These are phyloP conservation scores for Triticum aestivum DNA, from an alignment of 176 grass and related monocot species.

Conservation along the genomic window DNA sequence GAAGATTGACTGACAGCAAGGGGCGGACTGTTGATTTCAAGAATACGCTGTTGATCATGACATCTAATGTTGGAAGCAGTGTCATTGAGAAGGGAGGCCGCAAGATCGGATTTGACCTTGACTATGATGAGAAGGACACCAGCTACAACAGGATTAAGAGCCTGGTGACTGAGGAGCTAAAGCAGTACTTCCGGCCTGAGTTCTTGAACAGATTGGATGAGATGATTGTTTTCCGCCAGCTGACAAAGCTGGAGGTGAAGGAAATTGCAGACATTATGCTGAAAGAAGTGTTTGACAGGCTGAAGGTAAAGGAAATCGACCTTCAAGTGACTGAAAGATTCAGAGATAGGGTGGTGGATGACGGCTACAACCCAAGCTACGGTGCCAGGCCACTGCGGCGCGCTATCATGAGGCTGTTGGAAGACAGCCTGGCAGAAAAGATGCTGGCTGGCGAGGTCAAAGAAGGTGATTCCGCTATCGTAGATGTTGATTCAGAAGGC, in stretches of 20 bases:
- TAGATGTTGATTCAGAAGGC: slow-evolving; percentile 12
- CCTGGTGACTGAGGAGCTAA: slow-evolving; percentile 89
- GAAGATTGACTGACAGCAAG: slow-evolving; percentile 92
- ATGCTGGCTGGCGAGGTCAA: slow-evolving; percentile 88
- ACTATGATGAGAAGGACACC: slow-evolving; percentile 83
- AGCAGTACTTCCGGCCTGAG: slow-evolving; percentile 92
- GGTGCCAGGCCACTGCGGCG: slow-evolving; percentile 86
- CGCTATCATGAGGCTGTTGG: slow-evolving; percentile 92
- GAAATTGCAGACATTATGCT: slow-evolving; percentile 99
- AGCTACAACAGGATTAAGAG: slow-evolving; percentile 96
- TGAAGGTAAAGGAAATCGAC: slow-evolving; percentile 86
- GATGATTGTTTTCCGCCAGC: slow-evolving; percentile 97
- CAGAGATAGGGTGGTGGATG: slow-evolving; percentile 83
- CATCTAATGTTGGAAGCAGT: slow-evolving; percentile 88
- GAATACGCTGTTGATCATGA: slow-evolving; percentile 93
- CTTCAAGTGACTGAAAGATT: slow-evolving; percentile 93
- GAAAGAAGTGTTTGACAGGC: slow-evolving; percentile 89
- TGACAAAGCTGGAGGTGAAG: slow-evolving; percentile 96
- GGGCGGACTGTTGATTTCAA: slow-evolving; percentile 94
- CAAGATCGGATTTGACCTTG: slow-evolving; percentile 93
- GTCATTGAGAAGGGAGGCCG: slow-evolving; percentile 93
- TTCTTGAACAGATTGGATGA: slow-evolving; percentile 94
- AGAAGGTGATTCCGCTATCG: slow-evolving; percentile 48
- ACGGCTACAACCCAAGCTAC: slow-evolving; percentile 94
- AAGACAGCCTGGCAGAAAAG: slow-evolving; percentile 92